Evolutionary conservation across 148 eudicot species (phyloP), one percentile per base, ranked within the genome.

Genomic region (Rhododendron simsii): DNA sequence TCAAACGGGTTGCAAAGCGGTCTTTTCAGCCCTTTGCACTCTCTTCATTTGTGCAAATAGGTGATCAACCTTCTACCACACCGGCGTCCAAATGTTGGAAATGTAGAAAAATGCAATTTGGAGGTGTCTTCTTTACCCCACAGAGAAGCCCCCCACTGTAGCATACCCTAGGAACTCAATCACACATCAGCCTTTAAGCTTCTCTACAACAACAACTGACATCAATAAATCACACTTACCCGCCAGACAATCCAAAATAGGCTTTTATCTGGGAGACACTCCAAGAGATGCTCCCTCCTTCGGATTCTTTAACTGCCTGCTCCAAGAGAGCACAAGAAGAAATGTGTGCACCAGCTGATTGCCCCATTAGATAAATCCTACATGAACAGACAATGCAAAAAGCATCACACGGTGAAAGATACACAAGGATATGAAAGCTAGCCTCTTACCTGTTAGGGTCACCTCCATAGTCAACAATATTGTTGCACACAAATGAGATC

Each of bases 301-400:
- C 88, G 33, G 95, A 91, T 89, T 97, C 98, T 86, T 86, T 90
- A 81, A 91, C 87, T 35, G 98, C 98, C 91, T 95, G 98, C 85
- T 93, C 89, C 85, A 93, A 75, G 69, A 97, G 95, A 90, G 91
- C 95, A 93, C 98, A 97, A n/a, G 96, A 79, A 83, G 98, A 91
- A 73, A 97, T 91, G 90, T 97, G 99, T 83, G 99, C 99, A 85
- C 99, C 99, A 81, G 98, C 99, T 88, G 99, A 97, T 83, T 97
- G 99, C 71, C 99, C 99, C 93, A 93, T 91, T 59, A 97, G 86
- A 90, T 93, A 95, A 61, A 97, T 87, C 90, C 99, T 96, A 85
- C 86, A 90, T 51, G 86, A 81, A 76, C 59, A 82, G 86, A 61
- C 12, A 48, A 80, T 37, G 78, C 16, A 86, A 13, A 81, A 20